Percentiles rank a stretch among this genome's conserved stretches.
Conservation (phyloP, 345 rosid species). For the Aquilaria sinensis region DNA sequence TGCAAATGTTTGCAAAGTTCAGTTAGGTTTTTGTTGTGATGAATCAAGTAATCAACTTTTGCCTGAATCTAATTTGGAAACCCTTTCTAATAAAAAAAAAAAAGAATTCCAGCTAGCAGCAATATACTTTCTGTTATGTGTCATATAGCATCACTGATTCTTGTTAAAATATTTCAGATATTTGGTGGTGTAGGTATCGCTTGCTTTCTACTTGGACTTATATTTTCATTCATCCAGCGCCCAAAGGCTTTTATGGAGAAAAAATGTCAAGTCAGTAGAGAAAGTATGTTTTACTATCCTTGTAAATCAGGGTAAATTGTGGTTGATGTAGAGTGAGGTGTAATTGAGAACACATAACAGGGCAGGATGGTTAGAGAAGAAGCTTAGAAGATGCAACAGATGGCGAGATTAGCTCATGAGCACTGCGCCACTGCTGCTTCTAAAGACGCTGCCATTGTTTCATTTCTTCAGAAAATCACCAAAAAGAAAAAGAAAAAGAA, state of each 20-base stretch:
- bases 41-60: too few species aligned
- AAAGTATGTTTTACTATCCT: constrained; percentile 43
- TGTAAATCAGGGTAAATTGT: not conserved
- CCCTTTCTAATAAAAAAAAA: not conserved
- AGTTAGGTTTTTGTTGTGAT: not conserved
- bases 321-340: constrained; percentile 1
- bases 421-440: too few species aligned
- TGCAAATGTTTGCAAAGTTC: constrained; percentile 15
- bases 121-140: not conserved
- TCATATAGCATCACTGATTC: not conserved
- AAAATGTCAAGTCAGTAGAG: constrained; percentile 90
- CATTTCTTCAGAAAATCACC: too few species aligned
- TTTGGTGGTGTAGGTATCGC: constrained; percentile 99
- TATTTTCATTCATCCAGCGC: constrained; percentile 86
- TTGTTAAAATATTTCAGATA: constrained; percentile 42
- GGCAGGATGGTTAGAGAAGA: too few species aligned
- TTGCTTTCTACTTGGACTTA: constrained; percentile 88
- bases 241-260: constrained; percentile 99
- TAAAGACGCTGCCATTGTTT: too few species aligned
- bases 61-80: not conserved
- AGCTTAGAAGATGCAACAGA: too few species aligned
- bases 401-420: too few species aligned
- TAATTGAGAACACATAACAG: constrained; percentile 1
- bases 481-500: too few species aligned
- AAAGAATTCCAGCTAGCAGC: not conserved